These are phyloP conservation scores for Aureobasidium sp. DNA, from an alignment of 2,329 filamentous ascomycete genomes.

Conservation along the genomic window DNA sequence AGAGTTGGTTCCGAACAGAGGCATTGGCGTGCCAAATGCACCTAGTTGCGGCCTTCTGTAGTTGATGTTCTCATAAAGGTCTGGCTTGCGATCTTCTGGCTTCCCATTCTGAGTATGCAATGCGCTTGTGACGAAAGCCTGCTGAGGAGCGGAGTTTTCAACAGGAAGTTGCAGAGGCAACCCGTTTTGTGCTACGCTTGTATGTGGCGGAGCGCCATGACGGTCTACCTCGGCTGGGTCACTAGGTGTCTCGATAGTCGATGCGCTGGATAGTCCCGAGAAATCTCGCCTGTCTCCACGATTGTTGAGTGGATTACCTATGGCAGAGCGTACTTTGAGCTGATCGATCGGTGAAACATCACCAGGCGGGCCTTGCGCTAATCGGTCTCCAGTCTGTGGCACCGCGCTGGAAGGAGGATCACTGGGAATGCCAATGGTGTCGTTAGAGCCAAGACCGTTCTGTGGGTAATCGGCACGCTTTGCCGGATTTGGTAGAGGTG, in stretches of 20 bases:
- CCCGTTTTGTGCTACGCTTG: not conserved
- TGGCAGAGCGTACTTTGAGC: conserved; percentile 15
- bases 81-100: conserved; percentile 19
- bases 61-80: conserved; percentile 20
- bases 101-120: conserved; percentile 20
- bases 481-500: conserved; percentile 24
- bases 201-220: not conserved
- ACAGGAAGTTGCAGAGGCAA: conserved; percentile 15
- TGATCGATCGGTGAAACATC: conserved; percentile 17
- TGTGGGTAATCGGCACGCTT: conserved; percentile 17
- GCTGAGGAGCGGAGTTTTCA: conserved; percentile 22
- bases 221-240: conserved; percentile 9
- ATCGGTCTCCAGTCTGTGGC: conserved; percentile 24
- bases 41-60: conserved; percentile 24
- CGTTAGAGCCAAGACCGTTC: conserved; percentile 18
- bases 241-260: conserved; percentile 17
- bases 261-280: conserved; percentile 17
- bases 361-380: conserved; percentile 16
- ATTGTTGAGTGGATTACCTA: not conserved
- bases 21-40: conserved; percentile 22
- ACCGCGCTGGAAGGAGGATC: conserved; percentile 29
- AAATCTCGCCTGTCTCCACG: conserved; percentile 17
- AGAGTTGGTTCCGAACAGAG: conserved; percentile 11
- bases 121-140: conserved; percentile 24
- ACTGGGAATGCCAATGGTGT: conserved; percentile 20